Conservation (phyloP, 768 basidiomycete genomes). For the Calocera viscosa region DNA sequence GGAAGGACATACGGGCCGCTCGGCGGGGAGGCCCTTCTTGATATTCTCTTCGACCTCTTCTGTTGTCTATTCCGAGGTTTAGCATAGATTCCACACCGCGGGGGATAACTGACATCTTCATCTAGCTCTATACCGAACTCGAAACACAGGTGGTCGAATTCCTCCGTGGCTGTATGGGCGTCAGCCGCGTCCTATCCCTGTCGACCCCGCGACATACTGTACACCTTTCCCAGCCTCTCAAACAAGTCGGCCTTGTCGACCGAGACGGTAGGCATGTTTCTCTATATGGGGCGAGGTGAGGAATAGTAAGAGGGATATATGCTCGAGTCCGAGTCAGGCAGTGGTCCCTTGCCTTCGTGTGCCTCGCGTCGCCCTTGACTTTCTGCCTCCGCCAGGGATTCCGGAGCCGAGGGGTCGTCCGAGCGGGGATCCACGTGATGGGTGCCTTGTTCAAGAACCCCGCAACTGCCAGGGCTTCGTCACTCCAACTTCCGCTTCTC, state of each 20-base stretch:
- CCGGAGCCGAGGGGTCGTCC: not conserved
- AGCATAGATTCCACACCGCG: not conserved
- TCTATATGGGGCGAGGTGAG: not conserved
- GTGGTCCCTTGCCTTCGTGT: not conserved
- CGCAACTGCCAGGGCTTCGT: not conserved
- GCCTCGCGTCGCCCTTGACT: not conserved
- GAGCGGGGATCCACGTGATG: not conserved
- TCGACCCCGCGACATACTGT: slow-evolving; percentile 40
- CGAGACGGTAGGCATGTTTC: slow-evolving; percentile 78
- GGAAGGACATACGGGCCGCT: slow-evolving; percentile 52
- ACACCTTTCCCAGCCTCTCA: slow-evolving; percentile 67
- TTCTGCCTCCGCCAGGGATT: not conserved
- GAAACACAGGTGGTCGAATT: slow-evolving; percentile 91
- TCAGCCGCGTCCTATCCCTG: slow-evolving; percentile 14
- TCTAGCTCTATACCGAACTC: slow-evolving; percentile 96
- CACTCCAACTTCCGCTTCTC: not conserved
- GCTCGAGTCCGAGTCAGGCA: not conserved
- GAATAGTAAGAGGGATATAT: not conserved
- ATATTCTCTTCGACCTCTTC: slow-evolving; percentile 69
- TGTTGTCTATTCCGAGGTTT: slow-evolving; percentile 51
- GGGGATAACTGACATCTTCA: slow-evolving; percentile 64
- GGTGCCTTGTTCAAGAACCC: not conserved
- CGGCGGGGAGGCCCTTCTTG: slow-evolving; percentile 73
- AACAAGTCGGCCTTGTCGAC: slow-evolving; percentile 94
- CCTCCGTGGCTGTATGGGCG: slow-evolving; percentile 59